Base-by-base conservation (phyloP, 1,139 yeast genomes). In the Pichiaceae sp. region DNA sequence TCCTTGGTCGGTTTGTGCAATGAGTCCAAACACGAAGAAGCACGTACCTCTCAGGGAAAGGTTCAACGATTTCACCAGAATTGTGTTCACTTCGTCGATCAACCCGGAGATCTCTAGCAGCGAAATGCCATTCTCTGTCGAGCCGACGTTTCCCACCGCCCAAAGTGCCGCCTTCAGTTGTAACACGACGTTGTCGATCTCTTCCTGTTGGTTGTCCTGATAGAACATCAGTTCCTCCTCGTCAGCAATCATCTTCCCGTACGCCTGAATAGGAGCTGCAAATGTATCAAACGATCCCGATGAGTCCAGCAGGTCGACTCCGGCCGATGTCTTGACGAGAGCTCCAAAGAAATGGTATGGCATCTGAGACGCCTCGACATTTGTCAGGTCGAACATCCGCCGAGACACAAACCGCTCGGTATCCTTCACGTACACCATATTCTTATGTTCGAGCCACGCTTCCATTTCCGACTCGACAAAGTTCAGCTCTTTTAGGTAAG, bases 131-230 rank as follows among this genome's bases (percentile, higher is more conserved):
- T 68, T 63, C 23, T 66, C 66, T 1, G 82, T 73, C 8, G 87
- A 73, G 2, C 89, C 87, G 29, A 87, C 78, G 48, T 79, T 79
- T 0, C 96, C 96, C 31, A 85, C 67, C 3, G 94, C 81, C 96
- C 97, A 91, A 34, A 89, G 53, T 34, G 82, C 75, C 14, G 89
- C 86, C 51, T 84, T 85, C 20, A 87, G 56, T 38, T 68, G 69
- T n/a, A 60, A 38, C 12, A 67, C 45, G 26, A 56, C 56, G 16
- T 55, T 56, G 1, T 49, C 48, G 2, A 40, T 42, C 40, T 56
- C 49, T 41, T 57, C 38, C 17, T 28, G 26, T 2, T 42, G 31
- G 4, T 38, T 32, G 12, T 35, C 33, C 14, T 32, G 34, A 29
- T 49, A 49, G 30, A 46, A 45, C 18, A 41, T 41, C 7, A 37